These are phyloP conservation scores for Acer yangbiense DNA, from an alignment of 345 rosid genomes.

Conservation along the genomic window DNA sequence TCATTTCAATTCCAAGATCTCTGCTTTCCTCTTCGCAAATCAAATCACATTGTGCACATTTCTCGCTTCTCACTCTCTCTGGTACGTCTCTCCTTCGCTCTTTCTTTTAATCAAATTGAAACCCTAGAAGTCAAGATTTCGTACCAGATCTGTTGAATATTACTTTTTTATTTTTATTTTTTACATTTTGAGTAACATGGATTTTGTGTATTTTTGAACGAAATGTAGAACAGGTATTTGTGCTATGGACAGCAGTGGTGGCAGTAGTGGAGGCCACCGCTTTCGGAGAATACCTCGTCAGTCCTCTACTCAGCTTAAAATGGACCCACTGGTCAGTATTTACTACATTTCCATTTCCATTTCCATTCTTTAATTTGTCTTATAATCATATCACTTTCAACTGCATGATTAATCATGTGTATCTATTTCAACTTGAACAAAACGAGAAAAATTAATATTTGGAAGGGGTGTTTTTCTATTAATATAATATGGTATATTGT, in stretches of 20 bases:
- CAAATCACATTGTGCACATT: constrained; percentile 9
- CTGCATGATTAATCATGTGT: too few species aligned
- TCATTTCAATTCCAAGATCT: constrained; percentile 11
- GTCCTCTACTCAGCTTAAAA: constrained; percentile 46
- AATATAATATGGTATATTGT: too few species aligned
- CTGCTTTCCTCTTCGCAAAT: neutral
- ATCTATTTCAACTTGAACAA: too few species aligned
- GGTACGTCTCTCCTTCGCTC: neutral
- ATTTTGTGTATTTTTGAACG: neutral
- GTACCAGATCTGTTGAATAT: constrained; percentile 10
- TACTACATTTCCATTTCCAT: neutral
- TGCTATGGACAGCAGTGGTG: constrained; percentile 34
- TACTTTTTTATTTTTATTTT: too few species aligned
- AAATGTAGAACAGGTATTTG: constrained; percentile 11
- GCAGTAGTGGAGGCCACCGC: constrained; percentile 42
- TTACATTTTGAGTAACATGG: neutral
- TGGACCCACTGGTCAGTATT: constrained; percentile 59
- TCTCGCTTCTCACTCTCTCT: neutral
- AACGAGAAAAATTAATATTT: too few species aligned
- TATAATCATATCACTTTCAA: too few species aligned
- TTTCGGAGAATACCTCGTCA: constrained; percentile 63
- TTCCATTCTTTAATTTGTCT: too few species aligned
- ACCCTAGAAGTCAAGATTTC: constrained; percentile 10
- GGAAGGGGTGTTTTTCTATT: too few species aligned
- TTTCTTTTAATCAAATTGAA: neutral